Percentiles rank a stretch among this genome's conserved stretches.
Conservation (phyloP, 768 basidiomycete species). For the Myochromella boudieri region DNA sequence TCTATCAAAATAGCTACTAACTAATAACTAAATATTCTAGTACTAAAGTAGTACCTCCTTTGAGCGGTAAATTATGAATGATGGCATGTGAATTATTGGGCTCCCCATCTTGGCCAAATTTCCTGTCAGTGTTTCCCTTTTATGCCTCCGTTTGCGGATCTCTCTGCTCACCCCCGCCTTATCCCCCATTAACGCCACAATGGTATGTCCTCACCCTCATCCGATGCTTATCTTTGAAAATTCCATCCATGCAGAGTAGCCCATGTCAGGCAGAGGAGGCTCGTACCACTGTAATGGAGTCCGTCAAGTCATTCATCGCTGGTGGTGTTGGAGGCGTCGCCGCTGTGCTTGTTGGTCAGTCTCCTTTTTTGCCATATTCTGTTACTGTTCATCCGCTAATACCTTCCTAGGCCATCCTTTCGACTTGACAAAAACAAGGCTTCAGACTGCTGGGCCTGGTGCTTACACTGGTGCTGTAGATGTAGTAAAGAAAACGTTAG, state of each 20-base stretch:
- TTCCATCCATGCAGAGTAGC: slow-evolving; percentile 25
- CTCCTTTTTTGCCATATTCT: not conserved
- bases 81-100: slow-evolving; percentile 7
- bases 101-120: slow-evolving; percentile 1
- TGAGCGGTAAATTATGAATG: too few species aligned
- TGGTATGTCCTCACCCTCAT: slow-evolving; percentile 10
- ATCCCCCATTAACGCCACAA: slow-evolving; percentile 6
- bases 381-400: not conserved
- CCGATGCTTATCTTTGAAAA: not conserved
- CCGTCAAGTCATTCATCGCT: slow-evolving; percentile 82
- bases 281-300: slow-evolving; percentile 43
- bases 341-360: slow-evolving; percentile 88
- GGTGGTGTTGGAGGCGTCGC: slow-evolving; percentile 91
- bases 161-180: not conserved
- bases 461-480: slow-evolving; percentile 91
- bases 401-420: slow-evolving; percentile 83
- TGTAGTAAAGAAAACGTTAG: slow-evolving; percentile 87
- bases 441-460: slow-evolving; percentile 90
- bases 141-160: not conserved
- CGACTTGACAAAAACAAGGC: slow-evolving; percentile 92
- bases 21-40: too few species aligned
- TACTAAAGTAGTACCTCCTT: too few species aligned
- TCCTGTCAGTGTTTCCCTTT: slow-evolving; percentile 1
- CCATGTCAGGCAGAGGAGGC: slow-evolving; percentile 32
- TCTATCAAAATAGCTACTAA: too few species aligned